These are phyloP conservation scores for Saccharomycopsis sp. DNA, from an alignment of 805 yeast species.

Conservation along the genomic window DNA sequence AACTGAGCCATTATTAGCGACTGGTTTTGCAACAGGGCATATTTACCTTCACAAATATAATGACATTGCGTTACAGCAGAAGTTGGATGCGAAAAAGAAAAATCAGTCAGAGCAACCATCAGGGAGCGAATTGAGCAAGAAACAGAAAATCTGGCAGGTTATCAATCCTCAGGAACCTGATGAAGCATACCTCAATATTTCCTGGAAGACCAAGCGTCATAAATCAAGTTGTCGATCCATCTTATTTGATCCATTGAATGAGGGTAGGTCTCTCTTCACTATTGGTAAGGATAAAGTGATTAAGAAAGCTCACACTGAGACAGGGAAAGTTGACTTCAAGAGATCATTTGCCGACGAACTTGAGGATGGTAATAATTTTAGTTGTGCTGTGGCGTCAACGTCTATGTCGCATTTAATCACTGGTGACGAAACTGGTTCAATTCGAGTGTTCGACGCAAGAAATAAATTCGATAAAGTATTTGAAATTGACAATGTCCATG, in stretches of 20 bases:
- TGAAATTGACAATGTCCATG: conserved; percentile 49
- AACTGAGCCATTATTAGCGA: conserved; percentile 47
- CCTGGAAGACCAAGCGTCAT: conserved; percentile 87
- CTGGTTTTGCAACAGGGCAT: conserved; percentile 82
- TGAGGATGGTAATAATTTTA: conserved; percentile 11
- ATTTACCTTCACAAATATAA: conserved; percentile 57
- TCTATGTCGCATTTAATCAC: conserved; percentile 40
- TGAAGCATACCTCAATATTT: conserved; percentile 29
- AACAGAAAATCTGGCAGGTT: conserved; percentile 39
- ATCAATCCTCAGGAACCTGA: conserved; percentile 22
- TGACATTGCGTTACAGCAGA: conserved; percentile 36
- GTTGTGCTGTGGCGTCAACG: conserved; percentile 32
- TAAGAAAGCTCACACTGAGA: conserved; percentile 61
- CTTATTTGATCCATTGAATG: conserved; percentile 56
- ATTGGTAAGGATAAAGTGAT: conserved; percentile 76
- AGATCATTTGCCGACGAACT: conserved; percentile 34
- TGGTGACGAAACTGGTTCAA: conserved; percentile 64
- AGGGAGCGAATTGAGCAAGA: conserved; percentile 24
- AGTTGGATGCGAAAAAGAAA: conserved; percentile 23
- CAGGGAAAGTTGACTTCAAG: conserved; percentile 62
- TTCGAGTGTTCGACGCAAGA: conserved; percentile 56
- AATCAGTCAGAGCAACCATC: conserved; percentile 25
- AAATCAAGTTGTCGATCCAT: conserved; percentile 80
- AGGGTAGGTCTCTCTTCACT: conserved; percentile 48
- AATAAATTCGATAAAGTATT: conserved; percentile 38